Evolutionary conservation across 345 rosid species (phyloP).

Genomic region (Pistacia integerrima): DNA sequence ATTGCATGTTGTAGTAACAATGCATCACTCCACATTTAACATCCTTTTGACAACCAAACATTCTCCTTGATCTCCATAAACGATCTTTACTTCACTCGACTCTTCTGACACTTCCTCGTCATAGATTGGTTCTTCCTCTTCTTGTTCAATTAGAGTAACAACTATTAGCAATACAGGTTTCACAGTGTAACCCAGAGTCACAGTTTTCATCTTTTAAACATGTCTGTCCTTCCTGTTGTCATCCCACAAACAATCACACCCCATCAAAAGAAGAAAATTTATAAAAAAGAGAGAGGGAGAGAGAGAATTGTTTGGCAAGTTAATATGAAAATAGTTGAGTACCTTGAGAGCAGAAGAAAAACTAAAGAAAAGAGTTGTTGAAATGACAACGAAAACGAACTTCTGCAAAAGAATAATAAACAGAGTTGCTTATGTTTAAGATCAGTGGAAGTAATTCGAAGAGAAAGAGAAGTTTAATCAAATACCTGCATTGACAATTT

Average conservation of each 20-base stretch:
- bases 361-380: conserved; percentile 42
- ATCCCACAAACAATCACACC: neutral
- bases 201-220: conserved; percentile 57
- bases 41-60: too few relatives aligned
- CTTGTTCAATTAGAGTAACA: too few relatives aligned
- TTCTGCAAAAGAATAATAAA: conserved; percentile 33
- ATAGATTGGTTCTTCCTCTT: too few relatives aligned
- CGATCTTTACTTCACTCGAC: too few relatives aligned
- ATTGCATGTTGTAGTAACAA: too few relatives aligned
- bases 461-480: neutral
- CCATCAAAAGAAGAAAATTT: neutral
- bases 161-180: conserved; percentile 63
- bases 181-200: conserved; percentile 69
- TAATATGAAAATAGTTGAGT: neutral
- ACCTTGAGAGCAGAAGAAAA: conserved; percentile 67
- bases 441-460: conserved; percentile 11
- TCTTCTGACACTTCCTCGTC: too few relatives aligned
- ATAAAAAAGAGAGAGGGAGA: neutral
- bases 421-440: neutral
- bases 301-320: neutral
- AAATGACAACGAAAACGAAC: conserved; percentile 22
- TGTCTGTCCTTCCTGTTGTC: conserved; percentile 70
- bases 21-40: too few relatives aligned
- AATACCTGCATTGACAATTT: conserved; percentile 1
- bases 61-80: too few relatives aligned